These are phyloP conservation scores for Albifimbria verrucaria DNA, from an alignment of 2,329 filamentous ascomycete species.

Conservation along the genomic window DNA sequence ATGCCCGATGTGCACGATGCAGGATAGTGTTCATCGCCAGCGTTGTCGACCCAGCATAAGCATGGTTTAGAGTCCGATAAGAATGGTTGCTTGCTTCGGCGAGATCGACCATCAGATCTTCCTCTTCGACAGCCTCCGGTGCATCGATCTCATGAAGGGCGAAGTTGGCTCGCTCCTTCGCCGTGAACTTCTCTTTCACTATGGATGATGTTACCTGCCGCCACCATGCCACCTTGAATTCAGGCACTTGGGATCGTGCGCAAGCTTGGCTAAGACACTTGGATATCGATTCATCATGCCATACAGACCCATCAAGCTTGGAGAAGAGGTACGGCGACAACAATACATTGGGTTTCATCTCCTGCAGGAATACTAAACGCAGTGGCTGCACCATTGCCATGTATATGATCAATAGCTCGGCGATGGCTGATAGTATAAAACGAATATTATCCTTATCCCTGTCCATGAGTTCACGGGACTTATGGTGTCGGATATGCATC, in stretches of 20 bases:
- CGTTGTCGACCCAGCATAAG: constrained; percentile 4
- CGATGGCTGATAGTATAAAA: constrained; percentile 3
- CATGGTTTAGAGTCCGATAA: constrained; percentile 5
- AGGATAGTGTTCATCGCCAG: constrained; percentile 7
- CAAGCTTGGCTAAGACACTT: constrained; percentile 2
- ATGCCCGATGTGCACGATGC: constrained; percentile 1
- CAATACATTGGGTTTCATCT: not conserved
- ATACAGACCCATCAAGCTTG: not conserved
- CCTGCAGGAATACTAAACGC: constrained; percentile 6
- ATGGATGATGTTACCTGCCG: constrained; percentile 4
- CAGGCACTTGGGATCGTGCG: constrained; percentile 1
- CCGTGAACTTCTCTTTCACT: constrained; percentile 7
- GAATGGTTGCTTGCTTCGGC: constrained; percentile 5
- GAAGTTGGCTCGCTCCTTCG: constrained; percentile 6
- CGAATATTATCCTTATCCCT: constrained; percentile 5
- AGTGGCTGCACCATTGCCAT: constrained; percentile 3
- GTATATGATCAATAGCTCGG: constrained; percentile 2
- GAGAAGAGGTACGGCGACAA: constrained; percentile 1
- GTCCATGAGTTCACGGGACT: constrained; percentile 2
- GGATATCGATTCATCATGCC: not conserved
- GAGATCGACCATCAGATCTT: constrained; percentile 2
- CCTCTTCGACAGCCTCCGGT: constrained; percentile 3
- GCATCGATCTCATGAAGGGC: not conserved
- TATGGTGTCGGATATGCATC: constrained; percentile 6
- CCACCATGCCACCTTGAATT: constrained; percentile 7